Evolutionary conservation across 768 basidiomycete species (phyloP).

Genomic region (Royoungia palumana): DNA sequence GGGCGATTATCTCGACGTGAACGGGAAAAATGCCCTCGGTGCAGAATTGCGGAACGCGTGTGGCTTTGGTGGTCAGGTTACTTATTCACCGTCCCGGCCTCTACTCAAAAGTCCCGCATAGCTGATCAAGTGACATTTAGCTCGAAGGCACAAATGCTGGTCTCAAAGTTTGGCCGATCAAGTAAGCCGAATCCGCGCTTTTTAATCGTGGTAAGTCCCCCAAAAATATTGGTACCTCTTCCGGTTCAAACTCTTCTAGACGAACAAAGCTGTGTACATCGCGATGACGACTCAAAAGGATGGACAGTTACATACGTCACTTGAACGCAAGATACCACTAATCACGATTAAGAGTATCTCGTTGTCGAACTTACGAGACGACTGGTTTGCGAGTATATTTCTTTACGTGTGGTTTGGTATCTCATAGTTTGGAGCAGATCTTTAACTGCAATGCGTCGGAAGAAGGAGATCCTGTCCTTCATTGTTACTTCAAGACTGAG

Average conservation of each 20-base stretch:
- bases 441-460: constrained; percentile 78
- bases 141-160: constrained; percentile 72
- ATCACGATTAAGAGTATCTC: constrained; percentile 83
- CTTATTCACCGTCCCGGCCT: neutral
- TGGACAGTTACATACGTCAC: constrained; percentile 50
- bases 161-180: constrained; percentile 81
- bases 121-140: constrained; percentile 85
- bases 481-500: constrained; percentile 95
- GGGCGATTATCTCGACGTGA: constrained; percentile 95
- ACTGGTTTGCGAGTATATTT: constrained; percentile 74
- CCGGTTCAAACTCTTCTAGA: constrained; percentile 13
- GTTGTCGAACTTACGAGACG: constrained; percentile 87
- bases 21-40: constrained; percentile 75
- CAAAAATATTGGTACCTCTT: neutral
- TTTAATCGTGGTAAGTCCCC: constrained; percentile 74
- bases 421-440: constrained; percentile 44
- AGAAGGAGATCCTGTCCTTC: constrained; percentile 92
- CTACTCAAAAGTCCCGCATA: constrained; percentile 19
- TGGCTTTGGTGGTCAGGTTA: constrained; percentile 63
- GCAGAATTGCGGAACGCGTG: constrained; percentile 70
- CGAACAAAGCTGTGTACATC: constrained; percentile 77
- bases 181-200: constrained; percentile 91
- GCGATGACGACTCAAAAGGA: constrained; percentile 59
- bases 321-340: constrained; percentile 89
- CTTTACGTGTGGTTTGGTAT: neutral